These are phyloP conservation scores for Entonaema liquescens DNA, from an alignment of 495 filamentous ascomycete genomes.

Conservation along the genomic window DNA sequence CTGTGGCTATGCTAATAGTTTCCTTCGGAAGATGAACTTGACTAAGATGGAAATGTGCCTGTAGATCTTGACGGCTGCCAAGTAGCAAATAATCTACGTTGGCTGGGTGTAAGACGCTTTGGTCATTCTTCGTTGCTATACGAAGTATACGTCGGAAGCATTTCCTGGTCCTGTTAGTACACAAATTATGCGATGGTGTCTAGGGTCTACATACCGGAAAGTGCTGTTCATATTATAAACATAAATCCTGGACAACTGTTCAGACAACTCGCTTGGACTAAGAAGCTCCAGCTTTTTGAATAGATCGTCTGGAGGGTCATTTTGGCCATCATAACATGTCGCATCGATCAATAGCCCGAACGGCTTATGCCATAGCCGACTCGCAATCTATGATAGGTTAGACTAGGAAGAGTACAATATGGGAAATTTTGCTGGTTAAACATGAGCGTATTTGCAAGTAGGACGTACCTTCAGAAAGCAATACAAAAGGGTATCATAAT, in stretches of 20 bases:
- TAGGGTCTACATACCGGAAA: constrained; percentile 51
- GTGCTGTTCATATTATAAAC: constrained; percentile 76
- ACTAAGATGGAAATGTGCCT: constrained; percentile 70
- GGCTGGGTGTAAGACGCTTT: constrained; percentile 62
- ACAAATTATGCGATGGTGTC: constrained; percentile 2
- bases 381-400: constrained; percentile 60
- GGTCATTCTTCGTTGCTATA: constrained; percentile 62
- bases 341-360: constrained; percentile 72
- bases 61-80: constrained; percentile 66
- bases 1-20: constrained; percentile 70
- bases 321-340: constrained; percentile 69
- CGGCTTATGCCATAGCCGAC: constrained; percentile 70
- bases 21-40: constrained; percentile 71
- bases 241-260: constrained; percentile 64
- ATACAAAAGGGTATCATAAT: constrained; percentile 68
- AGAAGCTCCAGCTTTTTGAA: constrained; percentile 65
- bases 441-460: background rate
- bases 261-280: constrained; percentile 65
- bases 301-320: constrained; percentile 67
- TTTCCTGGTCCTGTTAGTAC: constrained; percentile 53
- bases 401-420: background rate
- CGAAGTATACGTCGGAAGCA: constrained; percentile 67
- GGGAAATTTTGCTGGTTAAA: background rate
- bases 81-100: constrained; percentile 70
- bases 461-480: constrained; percentile 66